These are phyloP conservation scores for Pseudogymnoascus sp. DNA, from an alignment of 2,329 filamentous ascomycete species.

Conservation along the genomic window DNA sequence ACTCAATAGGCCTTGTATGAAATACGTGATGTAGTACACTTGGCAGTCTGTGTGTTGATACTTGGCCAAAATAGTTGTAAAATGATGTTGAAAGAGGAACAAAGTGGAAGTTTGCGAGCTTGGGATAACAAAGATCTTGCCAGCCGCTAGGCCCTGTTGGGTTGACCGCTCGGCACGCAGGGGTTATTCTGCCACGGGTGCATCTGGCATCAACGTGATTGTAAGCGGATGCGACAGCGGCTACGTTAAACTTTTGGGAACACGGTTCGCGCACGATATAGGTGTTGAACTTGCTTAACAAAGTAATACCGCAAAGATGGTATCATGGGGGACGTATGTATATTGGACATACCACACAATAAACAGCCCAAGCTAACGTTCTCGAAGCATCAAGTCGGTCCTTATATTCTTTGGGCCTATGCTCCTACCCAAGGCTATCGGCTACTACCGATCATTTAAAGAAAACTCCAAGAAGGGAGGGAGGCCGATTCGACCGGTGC, in stretches of 20 bases:
- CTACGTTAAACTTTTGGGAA: background rate
- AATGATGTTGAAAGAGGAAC: slow-evolving; percentile 7
- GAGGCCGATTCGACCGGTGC: slow-evolving; percentile 46
- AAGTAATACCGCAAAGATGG: slow-evolving; percentile 24
- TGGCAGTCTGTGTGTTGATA: background rate
- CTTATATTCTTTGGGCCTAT: slow-evolving; percentile 57
- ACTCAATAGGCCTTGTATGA: background rate
- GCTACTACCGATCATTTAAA: slow-evolving; percentile 51
- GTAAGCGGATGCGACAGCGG: background rate
- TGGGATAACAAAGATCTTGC: slow-evolving; percentile 2
- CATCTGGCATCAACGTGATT: background rate
- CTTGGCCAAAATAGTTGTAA: background rate
- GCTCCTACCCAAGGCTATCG: slow-evolving; percentile 56
- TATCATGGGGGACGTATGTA: slow-evolving; percentile 43
- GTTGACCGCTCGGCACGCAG: background rate
- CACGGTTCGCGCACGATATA: background rate
- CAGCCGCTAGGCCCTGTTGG: background rate
- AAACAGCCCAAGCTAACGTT: background rate
- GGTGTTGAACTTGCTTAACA: slow-evolving; percentile 8
- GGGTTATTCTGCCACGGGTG: background rate
- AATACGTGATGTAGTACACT: background rate
- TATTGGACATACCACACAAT: background rate
- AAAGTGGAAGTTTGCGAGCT: slow-evolving; percentile 4
- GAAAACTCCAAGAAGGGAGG: slow-evolving; percentile 35
- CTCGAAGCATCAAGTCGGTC: slow-evolving; percentile 35